These are phyloP conservation scores for Zymoseptoria tritici DNA, from an alignment of 2,329 filamentous ascomycete species.

Conservation along the genomic window DNA sequence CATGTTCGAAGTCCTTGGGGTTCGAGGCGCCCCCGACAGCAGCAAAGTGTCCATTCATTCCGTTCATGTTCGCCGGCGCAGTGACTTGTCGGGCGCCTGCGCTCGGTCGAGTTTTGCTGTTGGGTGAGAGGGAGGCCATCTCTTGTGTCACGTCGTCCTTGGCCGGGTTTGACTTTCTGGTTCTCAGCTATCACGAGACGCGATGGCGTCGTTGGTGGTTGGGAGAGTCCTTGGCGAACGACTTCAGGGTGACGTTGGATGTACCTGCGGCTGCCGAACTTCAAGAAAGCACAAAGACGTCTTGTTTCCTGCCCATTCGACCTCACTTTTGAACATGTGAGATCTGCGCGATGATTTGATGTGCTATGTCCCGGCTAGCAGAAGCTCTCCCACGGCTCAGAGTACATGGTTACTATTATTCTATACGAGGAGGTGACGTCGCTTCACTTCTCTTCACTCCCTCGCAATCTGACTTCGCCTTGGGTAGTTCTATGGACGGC, in stretches of 20 bases:
- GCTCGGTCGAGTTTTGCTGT: constrained; percentile 3
- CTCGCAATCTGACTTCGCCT: too few species aligned
- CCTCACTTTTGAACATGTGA: neutral
- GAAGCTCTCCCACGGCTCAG: too few species aligned
- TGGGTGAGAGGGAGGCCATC: neutral
- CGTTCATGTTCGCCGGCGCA: constrained; percentile 49
- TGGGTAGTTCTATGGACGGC: too few species aligned
- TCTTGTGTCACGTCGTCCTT: neutral
- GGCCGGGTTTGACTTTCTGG: neutral
- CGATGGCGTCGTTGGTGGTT: neutral
- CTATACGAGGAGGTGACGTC: too few species aligned
- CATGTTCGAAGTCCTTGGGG: constrained; percentile 72
- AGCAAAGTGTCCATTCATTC: constrained; percentile 78
- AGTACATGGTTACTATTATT: neutral
- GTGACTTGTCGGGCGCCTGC: constrained; percentile 23
- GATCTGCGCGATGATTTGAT: neutral
- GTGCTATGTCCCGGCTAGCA: neutral
- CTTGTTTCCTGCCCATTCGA: neutral
- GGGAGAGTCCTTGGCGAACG: neutral
- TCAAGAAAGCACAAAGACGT: neutral
- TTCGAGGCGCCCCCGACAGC: constrained; percentile 59
- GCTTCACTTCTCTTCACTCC: too few species aligned
- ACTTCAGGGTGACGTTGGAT: neutral
- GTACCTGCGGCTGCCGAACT: neutral
- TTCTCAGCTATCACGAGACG: neutral